phyloP scores from a whole-genome alignment of 2,329 filamentous ascomycete genomes.

The Saccharata proteae region DNA sequence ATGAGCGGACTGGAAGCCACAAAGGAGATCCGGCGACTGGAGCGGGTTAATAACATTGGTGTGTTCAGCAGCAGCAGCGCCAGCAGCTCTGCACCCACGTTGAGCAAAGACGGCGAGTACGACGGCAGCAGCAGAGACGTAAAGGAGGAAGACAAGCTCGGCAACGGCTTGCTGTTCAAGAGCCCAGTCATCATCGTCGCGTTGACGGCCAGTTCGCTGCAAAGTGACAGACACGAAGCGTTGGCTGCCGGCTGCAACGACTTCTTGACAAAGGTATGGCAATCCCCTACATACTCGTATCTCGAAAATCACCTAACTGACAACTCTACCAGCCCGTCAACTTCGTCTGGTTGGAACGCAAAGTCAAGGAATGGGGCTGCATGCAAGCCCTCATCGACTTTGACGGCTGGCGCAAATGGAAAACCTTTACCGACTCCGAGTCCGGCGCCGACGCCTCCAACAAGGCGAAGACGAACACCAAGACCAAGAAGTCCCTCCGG shows the following conservation, averaged over 20 bases:
- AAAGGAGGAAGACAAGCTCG: conserved; percentile 55
- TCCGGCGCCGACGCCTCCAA: conserved; percentile 19
- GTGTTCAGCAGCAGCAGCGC: conserved; percentile 51
- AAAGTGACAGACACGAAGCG: conserved; percentile 91
- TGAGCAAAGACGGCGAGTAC: conserved; percentile 9
- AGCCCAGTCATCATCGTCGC: conserved; percentile 97
- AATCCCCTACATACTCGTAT: background rate
- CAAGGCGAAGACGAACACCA: conserved; percentile 15
- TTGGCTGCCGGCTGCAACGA: conserved; percentile 94
- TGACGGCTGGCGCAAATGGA: conserved; percentile 96
- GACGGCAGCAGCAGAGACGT: conserved; percentile 22
- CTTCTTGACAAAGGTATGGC: conserved; percentile 82
- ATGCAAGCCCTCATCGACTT: conserved; percentile 99
- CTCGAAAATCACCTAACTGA: conserved; percentile 13
- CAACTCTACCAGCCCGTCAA: conserved; percentile 62
- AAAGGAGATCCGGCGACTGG: conserved; percentile 80
- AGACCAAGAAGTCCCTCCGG: conserved; percentile 8
- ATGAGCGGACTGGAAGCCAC: conserved; percentile 95
- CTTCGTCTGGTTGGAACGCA: conserved; percentile 92
- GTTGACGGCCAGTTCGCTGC: conserved; percentile 83
- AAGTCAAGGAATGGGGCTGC: conserved; percentile 98
- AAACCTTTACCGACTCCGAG: conserved; percentile 50
- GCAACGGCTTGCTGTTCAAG: conserved; percentile 64
- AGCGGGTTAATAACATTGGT: conserved; percentile 83
- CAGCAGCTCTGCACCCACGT: conserved; percentile 4